Base-by-base conservation (phyloP, 2,329 filamentous ascomycete genomes). In the Colletotrichum salicis region DNA sequence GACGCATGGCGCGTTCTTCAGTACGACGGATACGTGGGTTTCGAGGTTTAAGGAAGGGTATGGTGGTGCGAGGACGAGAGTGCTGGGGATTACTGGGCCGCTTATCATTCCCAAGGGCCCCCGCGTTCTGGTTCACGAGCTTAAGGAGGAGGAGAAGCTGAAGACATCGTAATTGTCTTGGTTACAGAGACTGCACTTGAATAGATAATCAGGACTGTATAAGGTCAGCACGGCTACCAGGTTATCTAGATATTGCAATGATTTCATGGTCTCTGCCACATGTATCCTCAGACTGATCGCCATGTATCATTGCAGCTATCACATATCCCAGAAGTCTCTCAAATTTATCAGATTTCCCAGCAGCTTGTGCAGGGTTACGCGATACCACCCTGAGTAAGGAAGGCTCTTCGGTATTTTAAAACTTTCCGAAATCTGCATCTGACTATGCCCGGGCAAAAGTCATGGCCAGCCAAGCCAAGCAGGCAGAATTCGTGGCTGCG, bases 11-110 rank as follows among this genome's bases (percentile, higher is more conserved):
- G 92, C 92, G 0, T 95, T 95, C 78, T 84, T 85, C 56, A 85
- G 88, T 33, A 94, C 93, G 13, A 94, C 92, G 0, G 81, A 91
- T 69, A 93, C 93, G 2, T 82, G 78, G 75, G 77, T 83, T 5
- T 72, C 72, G 3, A 51, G 70, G 0, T 84, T 82, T n/a, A 78
- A 74, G 2, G 6, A 57, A 1, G 77, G 78, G 0, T 84, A 84
- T 54, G 75, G 77, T 0, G 55, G 64, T 0, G 73, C 78, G 0
- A 75, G 78, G 33, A 72, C 74, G 0, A 78, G 72, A 56, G 77
- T 78, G 1, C 66, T 78, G 8, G 78, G 77, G 0, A 74, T 78
- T 4, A 75, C 74, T 1, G 76, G 74, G 3, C 76, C 78, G 0
- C 52, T 80, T 7, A 77, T 83, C 11, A 64, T 81, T 1, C 80